phyloP scores from a whole-genome alignment of 345 rosid genomes.

The Ceriops tagal region DNA sequence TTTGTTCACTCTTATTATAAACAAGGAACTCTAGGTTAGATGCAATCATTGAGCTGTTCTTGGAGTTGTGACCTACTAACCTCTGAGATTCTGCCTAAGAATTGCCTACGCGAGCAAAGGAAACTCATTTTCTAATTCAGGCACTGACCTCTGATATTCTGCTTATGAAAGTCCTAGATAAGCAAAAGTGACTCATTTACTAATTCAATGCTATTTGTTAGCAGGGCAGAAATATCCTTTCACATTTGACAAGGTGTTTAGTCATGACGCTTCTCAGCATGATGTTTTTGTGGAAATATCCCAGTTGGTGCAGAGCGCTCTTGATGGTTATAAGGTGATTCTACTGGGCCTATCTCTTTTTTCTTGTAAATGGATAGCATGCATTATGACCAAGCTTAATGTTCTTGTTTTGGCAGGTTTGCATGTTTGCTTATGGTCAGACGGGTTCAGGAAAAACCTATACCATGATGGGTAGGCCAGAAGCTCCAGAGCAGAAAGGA shows the following conservation, averaged over 20 bases:
- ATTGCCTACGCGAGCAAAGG: background rate
- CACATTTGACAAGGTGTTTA: conserved; percentile 89
- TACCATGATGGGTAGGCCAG: conserved; percentile 98
- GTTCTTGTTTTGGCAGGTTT: conserved; percentile 49
- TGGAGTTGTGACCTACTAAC: no score
- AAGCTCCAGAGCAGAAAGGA: conserved; percentile 63
- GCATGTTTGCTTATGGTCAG: conserved; percentile 97
- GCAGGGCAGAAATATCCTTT: conserved; percentile 79
- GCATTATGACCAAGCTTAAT: background rate
- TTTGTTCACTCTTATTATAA: no score
- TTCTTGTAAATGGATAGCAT: background rate
- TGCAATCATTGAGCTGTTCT: no score
- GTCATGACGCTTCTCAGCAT: conserved; percentile 77
- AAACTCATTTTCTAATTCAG: background rate
- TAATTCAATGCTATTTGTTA: conserved; percentile 9
- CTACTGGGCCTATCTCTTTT: background rate
- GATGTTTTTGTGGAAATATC: conserved; percentile 90
- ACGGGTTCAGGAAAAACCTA: conserved; percentile 98
- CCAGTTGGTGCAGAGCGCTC: conserved; percentile 90
- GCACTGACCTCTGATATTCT: background rate
- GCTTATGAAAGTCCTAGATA: background rate
- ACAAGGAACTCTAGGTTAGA: no score
- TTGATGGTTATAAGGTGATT: conserved; percentile 91
- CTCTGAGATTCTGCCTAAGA: no score
- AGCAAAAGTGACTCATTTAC: background rate